phyloP scores from a whole-genome alignment of 768 basidiomycete genomes.

The Cytidiella melzeri region DNA sequence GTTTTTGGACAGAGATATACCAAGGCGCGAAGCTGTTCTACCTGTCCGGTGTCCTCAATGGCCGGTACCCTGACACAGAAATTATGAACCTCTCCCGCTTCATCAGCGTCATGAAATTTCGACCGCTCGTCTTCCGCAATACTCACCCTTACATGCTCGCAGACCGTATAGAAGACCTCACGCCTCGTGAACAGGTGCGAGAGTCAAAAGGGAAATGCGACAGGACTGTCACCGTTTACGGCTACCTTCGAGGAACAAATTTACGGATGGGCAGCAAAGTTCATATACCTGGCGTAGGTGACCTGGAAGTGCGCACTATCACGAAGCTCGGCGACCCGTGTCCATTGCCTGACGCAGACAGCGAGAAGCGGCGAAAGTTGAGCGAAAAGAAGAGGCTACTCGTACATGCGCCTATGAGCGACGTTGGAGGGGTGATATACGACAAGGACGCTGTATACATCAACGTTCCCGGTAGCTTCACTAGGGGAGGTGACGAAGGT shows the following conservation, averaged over 20 bases:
- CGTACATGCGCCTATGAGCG: conserved; percentile 98
- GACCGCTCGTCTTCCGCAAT: conserved; percentile 94
- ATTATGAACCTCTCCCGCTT: conserved; percentile 95
- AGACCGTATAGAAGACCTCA: conserved; percentile 93
- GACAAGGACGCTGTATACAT: conserved; percentile 99
- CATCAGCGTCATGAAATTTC: conserved; percentile 97
- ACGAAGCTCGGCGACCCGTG: conserved; percentile 87
- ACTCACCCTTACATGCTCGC: conserved; percentile 91
- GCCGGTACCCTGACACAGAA: conserved; percentile 95
- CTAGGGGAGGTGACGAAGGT: conserved; percentile 67
- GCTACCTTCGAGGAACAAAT: conserved; percentile 90
- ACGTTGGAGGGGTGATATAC: conserved; percentile 92
- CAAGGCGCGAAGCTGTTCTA: conserved; percentile 98
- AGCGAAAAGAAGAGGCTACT: conserved; percentile 92
- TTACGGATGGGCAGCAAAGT: conserved; percentile 70
- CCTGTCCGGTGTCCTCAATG: conserved; percentile 93
- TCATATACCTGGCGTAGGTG: conserved; percentile 94
- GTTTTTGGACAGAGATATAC: conserved; percentile 99
- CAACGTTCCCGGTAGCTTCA: conserved; percentile 94
- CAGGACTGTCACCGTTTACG: conserved; percentile 89
- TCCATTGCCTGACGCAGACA: conserved; percentile 85
- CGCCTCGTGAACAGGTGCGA: conserved; percentile 77
- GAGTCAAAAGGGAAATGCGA: conserved; percentile 82
- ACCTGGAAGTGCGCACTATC: conserved; percentile 71
- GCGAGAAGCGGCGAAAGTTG: conserved; percentile 86